phyloP scores from a whole-genome alignment of 352 stramenopile genomes.

The Saprolegnia parasitica region DNA sequence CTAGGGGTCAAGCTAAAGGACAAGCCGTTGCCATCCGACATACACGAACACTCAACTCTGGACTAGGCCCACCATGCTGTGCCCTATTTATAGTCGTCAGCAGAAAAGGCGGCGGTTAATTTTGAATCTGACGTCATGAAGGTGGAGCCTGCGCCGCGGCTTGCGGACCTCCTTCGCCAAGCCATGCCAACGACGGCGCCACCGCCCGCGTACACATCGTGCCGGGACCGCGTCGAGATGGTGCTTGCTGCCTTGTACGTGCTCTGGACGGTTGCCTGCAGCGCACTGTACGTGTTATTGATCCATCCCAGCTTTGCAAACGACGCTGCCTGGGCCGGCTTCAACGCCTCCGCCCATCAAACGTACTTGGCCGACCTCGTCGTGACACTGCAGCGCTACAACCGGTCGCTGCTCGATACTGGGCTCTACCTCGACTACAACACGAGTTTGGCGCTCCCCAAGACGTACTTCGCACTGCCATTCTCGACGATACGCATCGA shows the following conservation, averaged over 20 bases:
- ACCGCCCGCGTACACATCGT: background rate
- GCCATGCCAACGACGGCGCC: slow-evolving; percentile 1
- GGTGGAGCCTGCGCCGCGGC: background rate
- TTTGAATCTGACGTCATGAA: background rate
- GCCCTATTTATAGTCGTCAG: no score
- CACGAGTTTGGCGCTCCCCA: no score
- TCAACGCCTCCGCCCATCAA: slow-evolving; percentile 4
- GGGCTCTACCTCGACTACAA: no score
- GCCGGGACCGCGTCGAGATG: background rate
- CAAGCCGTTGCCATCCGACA: no score
- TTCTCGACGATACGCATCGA: no score
- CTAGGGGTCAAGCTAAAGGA: no score
- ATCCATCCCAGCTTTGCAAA: background rate
- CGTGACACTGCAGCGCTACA: background rate
- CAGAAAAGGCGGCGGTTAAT: no score
- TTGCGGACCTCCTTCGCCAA: slow-evolving; percentile 1
- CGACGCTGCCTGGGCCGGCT: slow-evolving; percentile 11
- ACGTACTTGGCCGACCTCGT: background rate
- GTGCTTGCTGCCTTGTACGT: slow-evolving; percentile 4
- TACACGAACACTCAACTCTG: no score
- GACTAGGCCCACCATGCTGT: no score
- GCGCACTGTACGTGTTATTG: background rate
- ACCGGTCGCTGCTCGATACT: no score
- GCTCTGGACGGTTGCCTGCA: slow-evolving; percentile 4
- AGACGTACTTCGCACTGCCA: no score